Evolutionary conservation across 2,329 filamentous ascomycete species (phyloP).

Genomic region (Graphium sp.): DNA sequence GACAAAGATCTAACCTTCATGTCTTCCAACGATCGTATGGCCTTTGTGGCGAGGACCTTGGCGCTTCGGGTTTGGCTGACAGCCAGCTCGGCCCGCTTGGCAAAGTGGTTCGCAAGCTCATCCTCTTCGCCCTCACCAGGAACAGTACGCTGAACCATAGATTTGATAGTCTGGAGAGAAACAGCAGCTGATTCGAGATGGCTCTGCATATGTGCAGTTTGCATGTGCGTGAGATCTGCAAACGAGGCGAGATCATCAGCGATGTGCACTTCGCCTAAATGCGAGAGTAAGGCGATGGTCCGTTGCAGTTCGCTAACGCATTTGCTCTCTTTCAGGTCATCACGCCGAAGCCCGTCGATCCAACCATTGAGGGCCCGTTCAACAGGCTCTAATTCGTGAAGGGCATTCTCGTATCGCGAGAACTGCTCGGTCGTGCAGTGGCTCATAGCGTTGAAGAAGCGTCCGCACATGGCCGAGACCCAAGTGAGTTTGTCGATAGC

Average conservation of each 20-base stretch:
- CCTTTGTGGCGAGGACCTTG: constrained; percentile 71
- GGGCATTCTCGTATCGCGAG: constrained; percentile 56
- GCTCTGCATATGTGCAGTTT: constrained; percentile 57
- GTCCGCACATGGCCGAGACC: constrained; percentile 68
- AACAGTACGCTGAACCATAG: constrained; percentile 51
- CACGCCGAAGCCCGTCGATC: constrained; percentile 68
- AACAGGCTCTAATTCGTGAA: constrained; percentile 81
- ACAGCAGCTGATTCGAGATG: constrained; percentile 65
- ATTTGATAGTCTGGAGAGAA: constrained; percentile 44
- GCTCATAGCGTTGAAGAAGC: constrained; percentile 67
- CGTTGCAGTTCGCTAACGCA: constrained; percentile 68
- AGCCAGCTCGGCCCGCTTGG: constrained; percentile 53
- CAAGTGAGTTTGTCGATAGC: constrained; percentile 73
- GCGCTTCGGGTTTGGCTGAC: constrained; percentile 63
- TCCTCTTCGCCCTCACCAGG: constrained; percentile 21
- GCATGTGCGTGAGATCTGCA: constrained; percentile 67
- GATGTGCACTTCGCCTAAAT: constrained; percentile 70
- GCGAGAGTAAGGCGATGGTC: constrained; percentile 73
- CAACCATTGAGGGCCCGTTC: constrained; percentile 78
- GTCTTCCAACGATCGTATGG: constrained; percentile 60
- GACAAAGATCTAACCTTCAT: constrained; percentile 61
- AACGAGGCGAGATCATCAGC: constrained; percentile 52
- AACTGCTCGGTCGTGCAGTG: constrained; percentile 68
- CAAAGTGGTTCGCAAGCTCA: constrained; percentile 49
- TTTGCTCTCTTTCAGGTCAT: constrained; percentile 73